Conservation (phyloP, 2,329 filamentous ascomycete genomes). For the Fusarium annulatum region DNA sequence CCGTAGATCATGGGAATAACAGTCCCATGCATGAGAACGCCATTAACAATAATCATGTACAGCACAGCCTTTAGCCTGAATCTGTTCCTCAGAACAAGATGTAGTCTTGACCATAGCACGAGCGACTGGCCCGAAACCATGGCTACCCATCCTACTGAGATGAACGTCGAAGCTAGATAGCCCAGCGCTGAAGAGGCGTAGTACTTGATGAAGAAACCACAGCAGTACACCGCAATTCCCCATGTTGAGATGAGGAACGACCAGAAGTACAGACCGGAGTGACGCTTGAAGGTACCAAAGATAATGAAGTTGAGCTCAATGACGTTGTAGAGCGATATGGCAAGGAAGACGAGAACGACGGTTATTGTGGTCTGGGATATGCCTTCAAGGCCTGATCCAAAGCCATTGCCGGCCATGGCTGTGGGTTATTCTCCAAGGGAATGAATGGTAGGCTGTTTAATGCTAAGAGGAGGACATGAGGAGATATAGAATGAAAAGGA, state of each 20-base stretch:
- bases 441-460: not conserved
- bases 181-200: constrained; percentile 32
- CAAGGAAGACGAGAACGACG: constrained; percentile 47
- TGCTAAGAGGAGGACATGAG: not conserved
- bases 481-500: too few relatives aligned
- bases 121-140: constrained; percentile 72
- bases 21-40: constrained; percentile 62
- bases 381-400: constrained; percentile 41
- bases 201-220: constrained; percentile 60
- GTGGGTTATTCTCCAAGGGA: not conserved
- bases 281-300: constrained; percentile 50
- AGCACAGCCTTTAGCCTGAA: constrained; percentile 61
- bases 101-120: constrained; percentile 71
- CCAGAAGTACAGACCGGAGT: constrained; percentile 54
- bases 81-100: constrained; percentile 66
- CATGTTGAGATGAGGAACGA: constrained; percentile 50
- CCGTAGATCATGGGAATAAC: constrained; percentile 67
- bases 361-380: constrained; percentile 34
- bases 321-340: constrained; percentile 51
- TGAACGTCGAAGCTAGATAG: constrained; percentile 38
- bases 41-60: constrained; percentile 67
- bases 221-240: constrained; percentile 52
- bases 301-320: constrained; percentile 52
- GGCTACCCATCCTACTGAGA: constrained; percentile 45
- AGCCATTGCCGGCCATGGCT: constrained; percentile 30